Percentiles rank a stretch among this genome's conserved stretches.
These are phyloP conservation scores for Cercospora beticola DNA, from an alignment of 2,329 filamentous ascomycete genomes.

Conservation along the genomic window DNA sequence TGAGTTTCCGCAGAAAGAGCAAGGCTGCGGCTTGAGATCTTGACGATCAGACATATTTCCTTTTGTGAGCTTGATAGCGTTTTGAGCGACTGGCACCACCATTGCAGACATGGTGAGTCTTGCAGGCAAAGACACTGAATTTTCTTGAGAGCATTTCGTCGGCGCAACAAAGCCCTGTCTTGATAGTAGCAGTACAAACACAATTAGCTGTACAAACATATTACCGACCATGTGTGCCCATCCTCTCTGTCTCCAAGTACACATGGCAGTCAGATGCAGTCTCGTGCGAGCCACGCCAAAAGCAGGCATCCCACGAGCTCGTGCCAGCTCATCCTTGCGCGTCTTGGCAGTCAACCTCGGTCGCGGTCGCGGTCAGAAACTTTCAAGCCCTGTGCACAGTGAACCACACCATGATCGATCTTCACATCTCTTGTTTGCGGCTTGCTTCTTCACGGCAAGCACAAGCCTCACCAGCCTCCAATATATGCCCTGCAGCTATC, in stretches of 20 bases:
- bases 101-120: not conserved
- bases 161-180: not conserved
- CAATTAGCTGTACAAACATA: not conserved
- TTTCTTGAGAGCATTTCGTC: not conserved
- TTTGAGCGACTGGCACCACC: conserved; percentile 9
- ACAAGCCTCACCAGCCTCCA: not conserved
- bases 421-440: not conserved
- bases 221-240: not conserved
- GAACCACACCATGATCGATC: not conserved
- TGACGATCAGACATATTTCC: not conserved
- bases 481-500: not conserved
- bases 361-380: not conserved
- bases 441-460: not conserved
- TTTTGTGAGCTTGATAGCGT: conserved; percentile 16
- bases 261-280: not conserved
- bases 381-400: not conserved
- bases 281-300: not conserved
- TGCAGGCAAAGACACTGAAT: not conserved
- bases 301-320: conserved; percentile 10
- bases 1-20: conserved; percentile 30
- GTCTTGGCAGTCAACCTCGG: conserved; percentile 2
- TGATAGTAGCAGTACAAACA: not conserved
- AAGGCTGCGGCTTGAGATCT: conserved; percentile 6
- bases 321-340: not conserved
- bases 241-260: not conserved